These are phyloP conservation scores for Triangularia setosa DNA, from an alignment of 2,329 filamentous ascomycete species.

Conservation along the genomic window DNA sequence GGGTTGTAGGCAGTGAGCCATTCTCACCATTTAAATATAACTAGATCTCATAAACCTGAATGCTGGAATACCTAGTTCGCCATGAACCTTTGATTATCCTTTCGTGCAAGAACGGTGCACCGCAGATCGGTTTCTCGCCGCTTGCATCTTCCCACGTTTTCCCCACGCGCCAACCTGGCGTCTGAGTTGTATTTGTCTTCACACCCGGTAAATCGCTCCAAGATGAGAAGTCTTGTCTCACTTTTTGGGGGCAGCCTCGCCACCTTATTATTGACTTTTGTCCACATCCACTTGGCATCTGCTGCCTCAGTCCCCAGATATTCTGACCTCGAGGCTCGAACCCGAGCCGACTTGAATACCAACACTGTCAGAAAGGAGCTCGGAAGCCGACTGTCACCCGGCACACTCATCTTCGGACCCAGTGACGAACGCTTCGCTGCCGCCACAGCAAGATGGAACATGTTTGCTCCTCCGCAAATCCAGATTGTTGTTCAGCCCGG, in stretches of 20 bases:
- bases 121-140: background rate
- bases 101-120: background rate
- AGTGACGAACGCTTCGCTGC: background rate
- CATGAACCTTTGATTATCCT: background rate
- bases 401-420: constrained; percentile 6
- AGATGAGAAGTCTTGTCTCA: background rate
- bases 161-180: background rate
- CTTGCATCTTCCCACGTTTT: background rate
- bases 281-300: background rate
- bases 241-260: background rate
- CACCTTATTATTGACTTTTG: background rate
- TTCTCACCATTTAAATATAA: background rate
- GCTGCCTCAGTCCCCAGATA: background rate
- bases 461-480: background rate
- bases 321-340: background rate
- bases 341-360: background rate
- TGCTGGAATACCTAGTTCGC: background rate
- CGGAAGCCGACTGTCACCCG: background rate
- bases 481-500: constrained; percentile 6
- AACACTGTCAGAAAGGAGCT: constrained; percentile 2
- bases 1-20: background rate
- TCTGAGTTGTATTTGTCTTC: background rate
- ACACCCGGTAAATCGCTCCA: background rate
- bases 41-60: background rate
- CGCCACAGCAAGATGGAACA: constrained; percentile 2